phyloP scores from a whole-genome alignment of 805 yeast genomes.

The Zygosaccharomyces bisporus region DNA sequence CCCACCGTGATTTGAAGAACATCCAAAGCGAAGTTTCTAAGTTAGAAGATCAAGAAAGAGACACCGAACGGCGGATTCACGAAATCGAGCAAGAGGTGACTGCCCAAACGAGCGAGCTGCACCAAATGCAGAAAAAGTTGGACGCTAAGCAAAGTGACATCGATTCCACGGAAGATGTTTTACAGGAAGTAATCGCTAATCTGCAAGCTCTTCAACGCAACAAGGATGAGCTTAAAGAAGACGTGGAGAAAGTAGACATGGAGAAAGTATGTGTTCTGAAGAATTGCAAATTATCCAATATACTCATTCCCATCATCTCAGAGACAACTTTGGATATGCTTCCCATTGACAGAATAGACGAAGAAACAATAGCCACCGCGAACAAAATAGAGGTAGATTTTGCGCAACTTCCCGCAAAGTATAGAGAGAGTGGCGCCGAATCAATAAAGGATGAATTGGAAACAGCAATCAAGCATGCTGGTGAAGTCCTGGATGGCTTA shows the following conservation, averaged over 20 bases:
- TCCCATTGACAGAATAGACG: constrained; percentile 53
- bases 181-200: constrained; percentile 36
- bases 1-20: constrained; percentile 40
- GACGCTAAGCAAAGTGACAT: constrained; percentile 34
- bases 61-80: constrained; percentile 36
- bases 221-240: constrained; percentile 46
- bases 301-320: constrained; percentile 56
- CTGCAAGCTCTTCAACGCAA: constrained; percentile 35
- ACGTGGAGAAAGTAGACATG: constrained; percentile 48
- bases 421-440: constrained; percentile 37
- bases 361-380: constrained; percentile 39
- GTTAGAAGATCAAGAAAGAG: constrained; percentile 35
- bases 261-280: constrained; percentile 59
- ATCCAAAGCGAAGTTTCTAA: constrained; percentile 37
- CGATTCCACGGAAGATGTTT: constrained; percentile 47
- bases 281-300: constrained; percentile 70
- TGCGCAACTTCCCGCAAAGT: constrained; percentile 41
- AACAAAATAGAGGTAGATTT: constrained; percentile 56
- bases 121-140: constrained; percentile 33
- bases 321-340: constrained; percentile 55
- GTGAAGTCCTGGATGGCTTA: constrained; percentile 38
- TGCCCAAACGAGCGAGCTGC: constrained; percentile 37
- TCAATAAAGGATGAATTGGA: constrained; percentile 37
- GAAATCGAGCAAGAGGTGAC: constrained; percentile 42
- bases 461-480: constrained; percentile 37